Evolutionary conservation across 23 red algal genomes (phyloP), one percentile per base, ranked within the genome.

Genomic region (Gracilaria vermiculophylla): DNA sequence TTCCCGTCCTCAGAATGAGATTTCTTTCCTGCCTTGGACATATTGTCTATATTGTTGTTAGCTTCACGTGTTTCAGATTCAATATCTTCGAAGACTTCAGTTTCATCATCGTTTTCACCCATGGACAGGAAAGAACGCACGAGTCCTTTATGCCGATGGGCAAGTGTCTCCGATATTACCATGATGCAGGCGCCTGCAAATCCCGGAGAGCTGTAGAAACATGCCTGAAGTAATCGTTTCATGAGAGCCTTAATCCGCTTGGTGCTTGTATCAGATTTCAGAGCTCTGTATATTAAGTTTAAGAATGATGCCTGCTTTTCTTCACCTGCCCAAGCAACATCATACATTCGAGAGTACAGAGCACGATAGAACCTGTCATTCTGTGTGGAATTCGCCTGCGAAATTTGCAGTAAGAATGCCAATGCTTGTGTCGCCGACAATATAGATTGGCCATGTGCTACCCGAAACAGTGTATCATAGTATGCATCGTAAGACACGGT

Each of bases 311-410:
- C 94, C 36, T 91, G 82, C 33, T 76, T 69, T 11, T 52, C 41
- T 50, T 81, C 81, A 34, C 52, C 61, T 8, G 81, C 65, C 27
- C 53, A 32, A 9, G 74, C 34, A 9, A 74, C 73, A 64, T 91
- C 87, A 21, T 53, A 55, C 16, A 91, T 71, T 21, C 87, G 36
- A 34, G 87, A 91, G 70, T 96, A 96, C 5, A 92, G 65, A 19
- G 94, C 94, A 17, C 88, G 71, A 54, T 92, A 96, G 39, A 92
- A 92, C 20, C 94, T 87, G 60, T 88, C 94, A 58, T 39, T 84
- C 47, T 43, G 14, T 32, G 67, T 82, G 0, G 71, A 73, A 53
- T 79, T 60, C 20, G 78, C 58, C 45, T 85, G 73, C 5, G 92
- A 65, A 20, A 92, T 73, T 60, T 82, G 88, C 9, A 76, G 50